Conservation (phyloP, 1,284 basidiomycete genomes). For the Bjerkandera adusta region DNA sequence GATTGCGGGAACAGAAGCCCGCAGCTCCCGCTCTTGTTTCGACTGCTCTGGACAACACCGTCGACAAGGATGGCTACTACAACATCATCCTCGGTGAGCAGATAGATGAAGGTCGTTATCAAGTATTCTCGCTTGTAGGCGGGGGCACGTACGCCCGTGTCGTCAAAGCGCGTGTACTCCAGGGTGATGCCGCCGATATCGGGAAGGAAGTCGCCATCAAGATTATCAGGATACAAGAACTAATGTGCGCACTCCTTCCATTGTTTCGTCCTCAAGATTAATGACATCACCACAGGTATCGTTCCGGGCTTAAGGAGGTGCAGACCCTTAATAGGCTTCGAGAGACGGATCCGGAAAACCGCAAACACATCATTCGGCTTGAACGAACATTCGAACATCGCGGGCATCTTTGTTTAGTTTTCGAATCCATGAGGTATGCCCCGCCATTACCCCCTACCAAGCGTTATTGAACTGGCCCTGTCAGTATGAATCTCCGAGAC, state of each 20-base stretch:
- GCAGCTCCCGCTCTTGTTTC: slow-evolving; percentile 64
- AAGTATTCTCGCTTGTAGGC: slow-evolving; percentile 92
- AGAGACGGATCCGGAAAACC: slow-evolving; percentile 93
- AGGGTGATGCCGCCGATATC: slow-evolving; percentile 60
- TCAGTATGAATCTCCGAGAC: slow-evolving; percentile 96
- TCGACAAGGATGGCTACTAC: slow-evolving; percentile 96
- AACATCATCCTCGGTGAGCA: slow-evolving; percentile 93
- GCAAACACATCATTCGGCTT: slow-evolving; percentile 91
- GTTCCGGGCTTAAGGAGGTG: slow-evolving; percentile 92
- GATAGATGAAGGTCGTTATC: slow-evolving; percentile 90
- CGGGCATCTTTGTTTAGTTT: slow-evolving; percentile 95
- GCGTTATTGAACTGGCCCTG: slow-evolving; percentile 12
- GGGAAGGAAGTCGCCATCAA: slow-evolving; percentile 96
- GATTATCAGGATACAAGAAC: slow-evolving; percentile 94
- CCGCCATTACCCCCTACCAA: slow-evolving; percentile 4
- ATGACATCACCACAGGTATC: slow-evolving; percentile 88
- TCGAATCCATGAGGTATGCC: slow-evolving; percentile 84
- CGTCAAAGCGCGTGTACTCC: slow-evolving; percentile 84
- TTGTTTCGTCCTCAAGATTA: slow-evolving; percentile 5
- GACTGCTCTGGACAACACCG: slow-evolving; percentile 68
- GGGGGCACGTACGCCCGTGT: slow-evolving; percentile 99
- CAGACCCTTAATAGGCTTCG: slow-evolving; percentile 86
- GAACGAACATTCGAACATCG: slow-evolving; percentile 96
- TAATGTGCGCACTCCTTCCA: slow-evolving; percentile 66
- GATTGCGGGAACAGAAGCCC: slow-evolving; percentile 41